Base-by-base conservation (phyloP, 2,329 filamentous ascomycete genomes). In the Colletotrichum truncatum region DNA sequence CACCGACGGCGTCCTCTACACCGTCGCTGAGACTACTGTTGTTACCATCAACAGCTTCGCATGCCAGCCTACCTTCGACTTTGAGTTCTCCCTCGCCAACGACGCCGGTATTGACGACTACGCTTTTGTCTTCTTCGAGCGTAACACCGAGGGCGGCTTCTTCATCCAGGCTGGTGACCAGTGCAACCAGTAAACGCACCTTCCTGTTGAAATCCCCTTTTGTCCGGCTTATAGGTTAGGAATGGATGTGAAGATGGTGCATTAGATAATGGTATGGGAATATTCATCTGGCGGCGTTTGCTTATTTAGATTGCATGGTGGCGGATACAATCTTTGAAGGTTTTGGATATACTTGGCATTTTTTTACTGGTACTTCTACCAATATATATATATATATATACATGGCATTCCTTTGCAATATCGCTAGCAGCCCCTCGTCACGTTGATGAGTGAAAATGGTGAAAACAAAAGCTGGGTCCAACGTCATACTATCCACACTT, bases 111-210 rank as follows among this genome's bases (percentile, higher is more conserved):
- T 43, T 1, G 62, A 62, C 2, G 26, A n/a, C n/a, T 41, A 65
- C 26, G 21, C 55, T 8, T 62, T 49, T 9, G 49, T 65, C 6
- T 23, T 57, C 18, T 65, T 65, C 1, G 62, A 56, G 2, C 41
- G 48, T 8, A 34, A 21, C 10, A 26, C 21, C 6, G 11, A 30
- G n/a, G 49, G 41, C 1, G 62, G 62, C 1, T 65, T 65, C 34
- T 65, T 65, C 12, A 21, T 65, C 3, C 32, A 43, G 26, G 57
- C 55, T n/a, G 62, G 57, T 12, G 62, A 65, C 62, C 62, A 65
- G 57, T 65, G 62, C 28, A 30, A 52, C 46, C 49, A 23, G 23
- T 49, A 49, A 49, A 16, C 11, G 7, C 36, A 7, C 16, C 16
- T 32, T n/a, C n/a, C n/a, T 26, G 45, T 26, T 25, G 9, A 28